Evolutionary conservation across 306 rosid species (phyloP).

Genomic region (Amphicarpaea edgeworthii): DNA sequence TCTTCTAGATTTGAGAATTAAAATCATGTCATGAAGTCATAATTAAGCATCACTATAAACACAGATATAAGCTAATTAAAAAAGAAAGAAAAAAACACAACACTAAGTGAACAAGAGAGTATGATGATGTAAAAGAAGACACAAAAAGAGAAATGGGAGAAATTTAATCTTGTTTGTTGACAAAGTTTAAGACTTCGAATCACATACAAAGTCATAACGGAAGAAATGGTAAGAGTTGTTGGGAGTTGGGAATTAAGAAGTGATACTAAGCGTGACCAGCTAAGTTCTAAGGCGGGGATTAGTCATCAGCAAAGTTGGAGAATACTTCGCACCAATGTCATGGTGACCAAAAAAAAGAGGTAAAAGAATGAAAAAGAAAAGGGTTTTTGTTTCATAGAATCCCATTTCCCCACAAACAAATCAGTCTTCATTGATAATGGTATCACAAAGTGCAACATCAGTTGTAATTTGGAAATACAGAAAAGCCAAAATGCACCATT

Average conservation of each 20-base stretch:
- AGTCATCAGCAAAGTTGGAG: no score
- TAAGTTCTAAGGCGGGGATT: no score
- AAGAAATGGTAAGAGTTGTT: not conserved
- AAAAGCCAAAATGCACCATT: not conserved
- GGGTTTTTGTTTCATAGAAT: not conserved
- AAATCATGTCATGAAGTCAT: not conserved
- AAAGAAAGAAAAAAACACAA: not conserved
- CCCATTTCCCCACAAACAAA: not conserved
- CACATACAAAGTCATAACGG: not conserved
- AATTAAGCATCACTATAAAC: not conserved
- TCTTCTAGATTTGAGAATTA: conserved; percentile 9
- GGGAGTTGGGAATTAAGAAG: no score
- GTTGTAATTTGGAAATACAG: not conserved
- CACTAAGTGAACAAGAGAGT: not conserved
- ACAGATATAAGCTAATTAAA: not conserved
- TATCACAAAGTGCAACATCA: not conserved
- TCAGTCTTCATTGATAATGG: not conserved
- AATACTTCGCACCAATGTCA: no score
- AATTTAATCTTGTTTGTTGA: not conserved
- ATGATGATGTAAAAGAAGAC: not conserved
- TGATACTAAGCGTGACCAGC: no score
- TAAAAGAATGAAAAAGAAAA: not conserved
- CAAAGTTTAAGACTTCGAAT: not conserved
- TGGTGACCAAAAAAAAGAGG: no score
- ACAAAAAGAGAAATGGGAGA: not conserved